Base-by-base conservation (phyloP, 768 basidiomycete species). In the Kwoniella dejecticola region DNA sequence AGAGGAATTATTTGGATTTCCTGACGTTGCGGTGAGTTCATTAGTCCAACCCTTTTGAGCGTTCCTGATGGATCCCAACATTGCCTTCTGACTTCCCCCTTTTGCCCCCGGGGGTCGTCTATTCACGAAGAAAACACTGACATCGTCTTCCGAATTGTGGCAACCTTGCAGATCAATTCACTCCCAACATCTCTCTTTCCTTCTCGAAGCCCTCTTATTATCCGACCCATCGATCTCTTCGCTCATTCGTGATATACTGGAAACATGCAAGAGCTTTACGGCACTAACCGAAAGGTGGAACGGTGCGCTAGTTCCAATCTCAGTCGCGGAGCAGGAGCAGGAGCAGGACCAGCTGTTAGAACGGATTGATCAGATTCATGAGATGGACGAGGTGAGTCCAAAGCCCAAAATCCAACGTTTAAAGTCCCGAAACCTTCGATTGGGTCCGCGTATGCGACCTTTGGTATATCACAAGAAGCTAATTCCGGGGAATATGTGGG, bases 211-310 rank as follows among this genome's bases (percentile, higher is more conserved):
- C 0, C 90, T 88, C 62, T 80, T 96, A 33, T 79, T 96, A 52
- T 84, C 87, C 4, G 89, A 91, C 66, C 74, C 84, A 0, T 78
- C 82, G 3, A 79, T 90, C 19, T 85, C 87, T 5, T 77, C 83
- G 1, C 84, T 86, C 41, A 80, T 93, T 38, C 85, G 86, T 17
- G 83, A 85, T 30, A 86, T 94, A 57, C 81, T 95, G 50, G 89
- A 91, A 66, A 82, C 88, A 8, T 94, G 91, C 75, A 91, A 90
- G 72, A 83, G 86, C 8, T 90, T 95, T 72, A 88, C 88, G n/a
- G 90, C 86, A 6, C 86, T 91, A 64, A 85, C 94, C 0, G 92
- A 94, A 77, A 81, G 91, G 53, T 96, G 92, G 92, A 91, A 90
- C 12, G 91, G 91, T 0, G 90, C n/a, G n/a, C n/a, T n/a, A 94